Evolutionary conservation across 129 eudicot species (phyloP).

Genomic region (Daucus carota): DNA sequence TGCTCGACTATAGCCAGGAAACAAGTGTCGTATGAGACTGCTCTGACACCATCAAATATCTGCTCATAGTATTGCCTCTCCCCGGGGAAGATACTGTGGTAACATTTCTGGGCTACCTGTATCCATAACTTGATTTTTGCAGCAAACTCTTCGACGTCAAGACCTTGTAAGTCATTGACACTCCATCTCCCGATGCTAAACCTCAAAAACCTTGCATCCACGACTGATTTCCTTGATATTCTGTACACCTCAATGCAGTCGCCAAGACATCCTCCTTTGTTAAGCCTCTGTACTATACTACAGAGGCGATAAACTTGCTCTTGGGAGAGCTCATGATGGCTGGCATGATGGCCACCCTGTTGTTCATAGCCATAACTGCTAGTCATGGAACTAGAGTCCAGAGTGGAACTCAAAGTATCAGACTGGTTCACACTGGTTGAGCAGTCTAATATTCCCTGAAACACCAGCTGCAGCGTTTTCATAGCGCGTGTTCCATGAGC

Average conservation of each 20-base stretch:
- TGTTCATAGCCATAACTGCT: constrained; percentile 6
- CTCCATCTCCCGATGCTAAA: constrained; percentile 1
- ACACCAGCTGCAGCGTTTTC: neutral
- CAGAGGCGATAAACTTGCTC: constrained; percentile 2
- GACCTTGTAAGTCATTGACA: neutral
- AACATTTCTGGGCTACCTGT: neutral
- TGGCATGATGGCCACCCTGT: neutral
- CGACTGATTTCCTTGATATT: neutral
- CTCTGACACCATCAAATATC: neutral
- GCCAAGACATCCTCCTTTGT: neutral
- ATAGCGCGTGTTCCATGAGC: neutral
- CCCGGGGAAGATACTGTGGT: neutral
- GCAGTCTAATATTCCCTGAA: neutral
- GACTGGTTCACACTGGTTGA: neutral
- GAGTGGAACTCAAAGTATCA: neutral
- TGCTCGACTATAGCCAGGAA: neutral
- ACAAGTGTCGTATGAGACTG: neutral
- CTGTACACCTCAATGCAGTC: constrained; percentile 10
- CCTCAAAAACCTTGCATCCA: constrained; percentile 4
- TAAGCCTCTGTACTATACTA: constrained; percentile 1
- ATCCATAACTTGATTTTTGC: constrained; percentile 7
- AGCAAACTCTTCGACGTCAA: neutral
- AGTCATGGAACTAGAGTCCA: neutral
- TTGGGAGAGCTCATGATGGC: neutral
- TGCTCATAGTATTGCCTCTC: neutral